Conservation (phyloP, 495 filamentous ascomycete species). For the Talaromyces liani region DNA sequence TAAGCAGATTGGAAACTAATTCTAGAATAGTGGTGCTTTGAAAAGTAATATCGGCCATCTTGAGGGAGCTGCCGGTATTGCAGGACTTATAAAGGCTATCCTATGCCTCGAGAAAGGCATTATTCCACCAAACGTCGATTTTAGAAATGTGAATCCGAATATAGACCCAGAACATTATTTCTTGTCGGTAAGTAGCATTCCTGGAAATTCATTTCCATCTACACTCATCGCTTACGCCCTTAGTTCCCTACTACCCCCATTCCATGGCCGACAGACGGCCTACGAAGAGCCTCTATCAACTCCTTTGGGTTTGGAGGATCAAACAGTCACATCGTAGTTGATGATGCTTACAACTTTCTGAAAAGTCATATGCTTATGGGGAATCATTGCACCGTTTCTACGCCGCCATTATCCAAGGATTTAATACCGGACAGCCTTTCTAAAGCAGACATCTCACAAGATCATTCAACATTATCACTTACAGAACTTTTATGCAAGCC, state of each 20-base stretch:
- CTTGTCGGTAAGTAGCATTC: no score
- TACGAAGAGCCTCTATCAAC: slow-evolving; percentile 3
- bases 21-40: slow-evolving; percentile 18
- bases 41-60: slow-evolving; percentile 39
- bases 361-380: background rate
- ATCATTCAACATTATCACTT: no score
- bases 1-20: no score
- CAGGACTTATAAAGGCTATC: slow-evolving; percentile 27
- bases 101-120: slow-evolving; percentile 23
- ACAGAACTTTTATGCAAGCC: background rate
- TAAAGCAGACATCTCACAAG: background rate
- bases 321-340: slow-evolving; percentile 34
- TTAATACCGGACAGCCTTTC: background rate
- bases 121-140: slow-evolving; percentile 24
- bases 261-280: slow-evolving; percentile 11
- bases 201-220: no score
- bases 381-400: background rate
- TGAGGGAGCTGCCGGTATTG: slow-evolving; percentile 26
- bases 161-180: slow-evolving; percentile 9
- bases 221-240: no score
- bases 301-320: slow-evolving; percentile 31
- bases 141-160: slow-evolving; percentile 19
- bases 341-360: slow-evolving; percentile 18
- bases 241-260: background rate
- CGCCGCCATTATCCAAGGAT: background rate